A percentile compares a stretch with the other conserved stretches of the same genome.
Evolutionary conservation across 83 land plant species (phyloP).

Genomic region (Picea abies): DNA sequence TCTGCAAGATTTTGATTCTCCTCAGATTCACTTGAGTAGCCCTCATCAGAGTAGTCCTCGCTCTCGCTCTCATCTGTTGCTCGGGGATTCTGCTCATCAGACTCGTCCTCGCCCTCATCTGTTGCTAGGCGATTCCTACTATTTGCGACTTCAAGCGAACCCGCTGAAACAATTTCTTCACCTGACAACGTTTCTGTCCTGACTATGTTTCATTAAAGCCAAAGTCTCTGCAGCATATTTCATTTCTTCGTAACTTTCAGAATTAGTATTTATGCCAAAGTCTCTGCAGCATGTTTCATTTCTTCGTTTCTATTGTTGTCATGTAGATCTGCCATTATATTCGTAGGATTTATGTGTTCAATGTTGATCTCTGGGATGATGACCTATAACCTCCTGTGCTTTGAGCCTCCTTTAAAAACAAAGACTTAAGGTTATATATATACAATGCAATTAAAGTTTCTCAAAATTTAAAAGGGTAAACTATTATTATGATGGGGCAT

Average conservation of each 20-base stretch:
- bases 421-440: not conserved
- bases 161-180: no score
- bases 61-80: no score
- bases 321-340: conserved; percentile 18
- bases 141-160: no score
- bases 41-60: no score
- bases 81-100: conserved; percentile 32
- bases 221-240: conserved; percentile 21
- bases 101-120: conserved; percentile 27
- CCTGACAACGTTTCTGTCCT: no score
- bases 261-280: not conserved
- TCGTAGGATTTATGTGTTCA: conserved; percentile 5
- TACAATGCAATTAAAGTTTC: not conserved
- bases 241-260: conserved; percentile 16
- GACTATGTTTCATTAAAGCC: no score
- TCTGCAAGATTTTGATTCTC: conserved; percentile 19
- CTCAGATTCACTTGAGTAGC: conserved; percentile 13
- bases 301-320: conserved; percentile 15
- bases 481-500: no score
- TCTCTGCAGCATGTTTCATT: conserved; percentile 23
- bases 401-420: not conserved
- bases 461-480: not conserved
- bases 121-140: no score
- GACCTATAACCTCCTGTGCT: conserved; percentile 18
- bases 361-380: conserved; percentile 1